These are phyloP conservation scores for Trichosporon sp. DNA, from an alignment of 1,284 basidiomycete genomes.

Conservation along the genomic window DNA sequence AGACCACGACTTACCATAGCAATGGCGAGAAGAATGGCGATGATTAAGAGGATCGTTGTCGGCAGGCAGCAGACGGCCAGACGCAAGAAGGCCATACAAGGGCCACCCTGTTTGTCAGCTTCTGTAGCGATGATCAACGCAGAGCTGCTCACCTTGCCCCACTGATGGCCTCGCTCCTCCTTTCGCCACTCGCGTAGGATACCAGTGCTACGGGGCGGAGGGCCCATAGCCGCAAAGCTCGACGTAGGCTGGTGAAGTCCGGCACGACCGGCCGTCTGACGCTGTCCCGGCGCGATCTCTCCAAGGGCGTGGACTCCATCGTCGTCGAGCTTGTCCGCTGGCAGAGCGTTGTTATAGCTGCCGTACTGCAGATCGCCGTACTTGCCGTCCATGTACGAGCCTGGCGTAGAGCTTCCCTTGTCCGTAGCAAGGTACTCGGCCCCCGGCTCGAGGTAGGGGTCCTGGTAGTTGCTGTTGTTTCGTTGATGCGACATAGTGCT, in stretches of 20 bases:
- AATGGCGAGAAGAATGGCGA: constrained; percentile 66
- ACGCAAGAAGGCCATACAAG: constrained; percentile 12
- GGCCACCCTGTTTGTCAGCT: constrained; percentile 38
- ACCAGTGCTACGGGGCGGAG: constrained; percentile 46
- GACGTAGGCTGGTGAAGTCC: constrained; percentile 26
- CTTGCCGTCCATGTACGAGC: not conserved
- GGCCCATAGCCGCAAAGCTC: constrained; percentile 39
- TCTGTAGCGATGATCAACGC: too few relatives aligned
- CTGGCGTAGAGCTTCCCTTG: not conserved
- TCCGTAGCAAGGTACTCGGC: constrained; percentile 15
- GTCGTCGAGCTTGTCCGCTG: constrained; percentile 28
- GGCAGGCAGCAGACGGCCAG: constrained; percentile 50
- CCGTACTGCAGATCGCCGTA: constrained; percentile 9
- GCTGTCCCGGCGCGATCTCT: constrained; percentile 15
- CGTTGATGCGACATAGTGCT: constrained; percentile 12
- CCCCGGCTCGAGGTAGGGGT: constrained; percentile 15
- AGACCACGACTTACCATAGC: constrained; percentile 58
- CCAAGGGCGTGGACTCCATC: constrained; percentile 14
- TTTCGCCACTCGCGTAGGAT: constrained; percentile 48
- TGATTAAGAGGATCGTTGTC: constrained; percentile 51
- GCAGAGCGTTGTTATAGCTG: constrained; percentile 11
- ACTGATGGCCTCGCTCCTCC: constrained; percentile 47
- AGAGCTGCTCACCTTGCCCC: constrained; percentile 37
- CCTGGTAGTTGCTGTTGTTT: constrained; percentile 16
- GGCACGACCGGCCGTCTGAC: constrained; percentile 31